Evolutionary conservation across 2,329 filamentous ascomycete genomes (phyloP).

Genomic region (Aspergillus tanneri): DNA sequence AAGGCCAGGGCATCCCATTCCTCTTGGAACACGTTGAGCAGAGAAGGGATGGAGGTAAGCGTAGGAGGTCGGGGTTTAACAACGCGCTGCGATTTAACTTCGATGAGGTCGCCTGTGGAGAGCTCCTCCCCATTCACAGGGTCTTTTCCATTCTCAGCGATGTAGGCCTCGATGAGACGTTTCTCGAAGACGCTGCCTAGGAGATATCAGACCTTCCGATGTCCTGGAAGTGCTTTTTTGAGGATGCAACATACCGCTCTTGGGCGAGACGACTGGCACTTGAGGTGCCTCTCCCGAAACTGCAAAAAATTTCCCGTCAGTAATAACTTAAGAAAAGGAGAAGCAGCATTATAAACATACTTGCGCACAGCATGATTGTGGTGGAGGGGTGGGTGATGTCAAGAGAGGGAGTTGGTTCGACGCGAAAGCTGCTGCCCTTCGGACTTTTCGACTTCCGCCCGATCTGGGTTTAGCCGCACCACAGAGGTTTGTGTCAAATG

Average conservation of each 20-base stretch:
- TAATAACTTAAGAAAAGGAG: constrained; percentile 3
- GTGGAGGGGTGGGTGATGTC: constrained; percentile 20
- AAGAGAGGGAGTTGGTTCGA: constrained; percentile 25
- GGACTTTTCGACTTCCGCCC: constrained; percentile 36
- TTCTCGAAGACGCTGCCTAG: constrained; percentile 89
- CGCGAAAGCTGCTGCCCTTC: constrained; percentile 35
- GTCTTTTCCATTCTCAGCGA: constrained; percentile 88
- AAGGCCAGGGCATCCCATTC: constrained; percentile 95
- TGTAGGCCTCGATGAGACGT: constrained; percentile 90
- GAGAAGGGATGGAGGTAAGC: constrained; percentile 90
- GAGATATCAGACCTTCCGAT: constrained; percentile 28
- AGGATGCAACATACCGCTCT: constrained; percentile 67
- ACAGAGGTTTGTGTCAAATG: constrained; percentile 14
- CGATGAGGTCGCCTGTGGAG: constrained; percentile 77
- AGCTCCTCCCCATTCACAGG: constrained; percentile 86
- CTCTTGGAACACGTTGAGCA: constrained; percentile 93
- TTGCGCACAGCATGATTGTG: constrained; percentile 61
- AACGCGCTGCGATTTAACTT: constrained; percentile 77
- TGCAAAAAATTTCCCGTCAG: constrained; percentile 41
- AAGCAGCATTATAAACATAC: constrained; percentile 45
- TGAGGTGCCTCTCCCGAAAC: constrained; percentile 97
- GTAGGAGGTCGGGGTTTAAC: constrained; percentile 88
- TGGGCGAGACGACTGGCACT: constrained; percentile 89
- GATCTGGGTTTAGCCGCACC: constrained; percentile 35
- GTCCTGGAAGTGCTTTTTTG: constrained; percentile 10